These are phyloP conservation scores for Ustilago lituana DNA, from an alignment of 1,284 basidiomycete genomes.

Conservation along the genomic window DNA sequence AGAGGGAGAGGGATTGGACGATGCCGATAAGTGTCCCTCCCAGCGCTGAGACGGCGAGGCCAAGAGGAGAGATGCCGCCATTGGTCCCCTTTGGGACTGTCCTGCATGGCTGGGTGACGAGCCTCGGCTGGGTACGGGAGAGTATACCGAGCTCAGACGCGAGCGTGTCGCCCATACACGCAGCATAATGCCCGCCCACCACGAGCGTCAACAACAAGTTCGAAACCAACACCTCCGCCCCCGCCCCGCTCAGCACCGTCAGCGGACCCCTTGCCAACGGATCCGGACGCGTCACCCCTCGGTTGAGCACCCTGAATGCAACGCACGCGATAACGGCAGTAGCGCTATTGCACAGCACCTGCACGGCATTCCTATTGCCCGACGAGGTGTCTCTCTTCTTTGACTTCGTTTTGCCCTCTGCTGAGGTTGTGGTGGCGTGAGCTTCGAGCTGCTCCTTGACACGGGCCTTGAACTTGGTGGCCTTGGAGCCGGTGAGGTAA, in stretches of 20 bases:
- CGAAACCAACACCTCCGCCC: not conserved
- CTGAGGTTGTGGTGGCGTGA: not conserved
- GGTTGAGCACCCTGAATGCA: conserved; percentile 12
- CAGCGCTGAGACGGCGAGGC: conserved; percentile 77
- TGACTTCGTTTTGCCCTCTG: not conserved
- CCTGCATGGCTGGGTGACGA: conserved; percentile 74
- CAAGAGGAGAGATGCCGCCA: conserved; percentile 81
- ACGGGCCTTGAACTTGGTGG: conserved; percentile 76
- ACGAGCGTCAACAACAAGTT: conserved; percentile 30
- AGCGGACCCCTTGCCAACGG: conserved; percentile 7
- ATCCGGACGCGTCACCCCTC: not conserved
- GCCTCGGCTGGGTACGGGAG: conserved; percentile 36
- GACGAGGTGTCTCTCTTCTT: conserved; percentile 24
- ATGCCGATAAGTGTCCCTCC: conserved; percentile 73
- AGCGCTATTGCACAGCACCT: conserved; percentile 56
- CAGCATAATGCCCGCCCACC: conserved; percentile 52
- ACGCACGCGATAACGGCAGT: conserved; percentile 26
- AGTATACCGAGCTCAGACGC: conserved; percentile 62
- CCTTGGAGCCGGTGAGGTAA: conserved; percentile 79
- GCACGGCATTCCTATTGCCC: conserved; percentile 49
- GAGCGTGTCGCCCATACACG: conserved; percentile 61
- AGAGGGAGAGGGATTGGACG: conserved; percentile 72
- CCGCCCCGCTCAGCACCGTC: not conserved
- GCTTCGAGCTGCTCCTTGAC: conserved; percentile 78
- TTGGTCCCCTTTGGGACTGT: conserved; percentile 92